Conservation (phyloP, 2,329 filamentous ascomycete species). For the Xylaria sp. region DNA sequence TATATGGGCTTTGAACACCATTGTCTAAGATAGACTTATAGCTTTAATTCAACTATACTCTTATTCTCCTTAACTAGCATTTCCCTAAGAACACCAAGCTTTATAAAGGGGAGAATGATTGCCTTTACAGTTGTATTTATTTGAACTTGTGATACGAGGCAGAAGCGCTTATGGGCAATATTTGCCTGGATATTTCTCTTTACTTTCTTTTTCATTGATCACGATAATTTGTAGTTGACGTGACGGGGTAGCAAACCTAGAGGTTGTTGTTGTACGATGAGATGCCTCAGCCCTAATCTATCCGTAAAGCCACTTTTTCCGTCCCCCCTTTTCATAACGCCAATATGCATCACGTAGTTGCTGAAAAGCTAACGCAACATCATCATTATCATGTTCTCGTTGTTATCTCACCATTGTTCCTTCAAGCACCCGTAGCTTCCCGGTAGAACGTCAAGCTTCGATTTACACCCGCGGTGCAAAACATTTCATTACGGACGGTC, state of each 20-base stretch:
- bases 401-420: neutral
- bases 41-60: neutral
- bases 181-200: neutral
- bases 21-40: neutral
- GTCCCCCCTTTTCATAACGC: constrained; percentile 43
- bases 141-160: neutral
- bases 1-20: neutral
- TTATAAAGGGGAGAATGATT: too few relatives aligned
- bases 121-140: too few relatives aligned
- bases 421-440: constrained; percentile 76
- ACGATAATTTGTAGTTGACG: constrained; percentile 8
- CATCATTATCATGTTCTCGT: constrained; percentile 12
- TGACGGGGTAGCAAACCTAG: constrained; percentile 18
- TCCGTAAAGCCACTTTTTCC: constrained; percentile 37
- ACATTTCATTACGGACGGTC: constrained; percentile 73
- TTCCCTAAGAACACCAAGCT: too few relatives aligned
- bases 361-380: constrained; percentile 21
- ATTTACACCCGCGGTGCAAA: constrained; percentile 82
- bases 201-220: neutral
- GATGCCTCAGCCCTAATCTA: constrained; percentile 20
- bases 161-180: neutral
- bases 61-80: too few relatives aligned
- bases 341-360: constrained; percentile 37
- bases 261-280: constrained; percentile 16
- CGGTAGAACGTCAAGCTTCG: constrained; percentile 83